Evolutionary conservation across 441 rosid species (phyloP), one percentile per base, ranked within the genome.

Genomic region (Arabidopsis lyrata): DNA sequence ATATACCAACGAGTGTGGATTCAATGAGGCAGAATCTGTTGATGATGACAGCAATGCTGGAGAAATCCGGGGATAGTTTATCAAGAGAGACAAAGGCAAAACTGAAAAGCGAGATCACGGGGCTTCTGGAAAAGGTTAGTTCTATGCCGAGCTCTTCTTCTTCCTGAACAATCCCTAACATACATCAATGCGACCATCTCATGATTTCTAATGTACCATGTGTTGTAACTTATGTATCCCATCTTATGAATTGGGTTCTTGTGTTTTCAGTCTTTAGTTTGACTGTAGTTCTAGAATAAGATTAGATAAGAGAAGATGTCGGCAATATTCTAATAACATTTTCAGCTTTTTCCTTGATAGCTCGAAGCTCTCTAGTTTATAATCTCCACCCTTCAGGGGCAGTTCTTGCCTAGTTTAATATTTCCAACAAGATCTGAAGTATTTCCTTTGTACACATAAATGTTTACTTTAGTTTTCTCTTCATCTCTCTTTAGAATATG

Each of bases 1-100:
- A 80, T 55, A 74, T 79, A 32, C 91, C 90, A 5, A 86, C 86
- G 6, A 68, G 62, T 45, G 73, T 95, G 49, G 88, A 95, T 68
- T 74, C 86, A 27, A 95, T 95, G 73, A 84, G 83, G 85, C 84
- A 87, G 78, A 92, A 95, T 81, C 86, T 92, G 44, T 90, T 88
- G 87, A 90, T 86, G 89, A 92, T 95, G 97, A 92, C 91, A 11
- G 76, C 86, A 44, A 89, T 89, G 97, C 84, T 95, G 76, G 87
- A 88, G 83, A 81, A 89, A 66, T 84, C 94, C 0, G 99, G 99
- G 41, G 86, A 92, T 76, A 81, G 81, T 73, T 84, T 95, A 70
- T 87, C 97, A 20, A 88, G 87, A 2, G 96, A 87, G 82, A 88
- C 82, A 57, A 92, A 68, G 80, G 87, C 77, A 15, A 88, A 88